Evolutionary conservation across 495 filamentous ascomycete genomes (phyloP), one percentile per base, ranked within the genome.

Genomic region (Neurospora sublineolata): DNA sequence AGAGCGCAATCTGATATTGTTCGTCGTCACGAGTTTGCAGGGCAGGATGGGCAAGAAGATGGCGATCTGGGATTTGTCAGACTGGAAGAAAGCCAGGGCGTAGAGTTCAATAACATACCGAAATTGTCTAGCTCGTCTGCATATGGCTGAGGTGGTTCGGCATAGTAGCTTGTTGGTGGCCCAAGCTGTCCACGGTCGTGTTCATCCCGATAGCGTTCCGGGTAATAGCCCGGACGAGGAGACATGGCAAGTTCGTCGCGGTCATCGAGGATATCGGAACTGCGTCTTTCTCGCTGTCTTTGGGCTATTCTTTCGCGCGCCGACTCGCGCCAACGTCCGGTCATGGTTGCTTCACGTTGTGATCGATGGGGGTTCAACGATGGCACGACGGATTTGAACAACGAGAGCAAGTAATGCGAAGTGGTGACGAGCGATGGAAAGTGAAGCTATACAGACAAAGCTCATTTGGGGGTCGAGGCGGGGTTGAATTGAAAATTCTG

Each of bases 121-220:
- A 81, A 82, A 58, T 81, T 76, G 42, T 82, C 80, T 9, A 80
- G 69, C 0, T 71, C 76, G 36, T 70, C 58, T 20, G 74, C 72
- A 67, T 69, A 70, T 38, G 46, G 33, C 27, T 33, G 52, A 36
- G 27, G 27, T 64, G 27, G 14, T 64, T 58, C 46, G 46, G 52
- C 52, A 14, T 64, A 64, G 52, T 64, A 64, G 6, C 52, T 7
- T 33, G 27, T 36, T 33, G 52, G 30, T 16, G 52, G 52, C 12
- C 1, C 52, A 64, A 64, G 27, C 27, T 33, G 27, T 64, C 27
- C 27, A 33, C 52, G 52, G 52, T 64, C 52, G 52, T 64, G 14
- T 64, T 64, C 52, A 33, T 64, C 27, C 6, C 52, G 52, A 64
- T 64, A 64, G 52, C 52, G 52, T 30, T 33, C 27, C 27, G 52